Evolutionary conservation across 2,329 filamentous ascomycete genomes (phyloP), one percentile per base, ranked within the genome.

Genomic region (Nemania bipapillata): DNA sequence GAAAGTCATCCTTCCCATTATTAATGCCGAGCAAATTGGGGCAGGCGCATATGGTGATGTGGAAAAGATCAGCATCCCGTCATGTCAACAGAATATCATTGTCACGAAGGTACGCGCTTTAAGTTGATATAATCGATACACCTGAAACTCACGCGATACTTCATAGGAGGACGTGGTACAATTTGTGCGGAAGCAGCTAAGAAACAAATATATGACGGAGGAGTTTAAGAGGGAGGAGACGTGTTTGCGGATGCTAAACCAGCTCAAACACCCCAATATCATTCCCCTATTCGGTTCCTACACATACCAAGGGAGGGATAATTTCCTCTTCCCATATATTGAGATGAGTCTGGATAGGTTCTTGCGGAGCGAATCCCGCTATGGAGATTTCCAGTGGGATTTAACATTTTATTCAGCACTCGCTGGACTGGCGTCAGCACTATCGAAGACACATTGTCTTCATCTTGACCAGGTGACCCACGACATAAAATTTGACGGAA

Each of bases 211-310:
- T 12, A 30, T 9, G 17, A 58, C 2, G 26, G 1, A 60, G n/a
- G 57, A 50, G 2, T 49, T 50, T 12, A 26, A 60, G n/a, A 60
- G n/a, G 24, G 57, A 50, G 28, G n/a, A 20, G 2, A 50, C n/a
- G 3, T 52, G 45, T 35, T 49, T 65, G 9, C 53, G 62, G 12
- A 53, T 65, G 17, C 37, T 65, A 4, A 65, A 65, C 45, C 62
- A 65, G 22, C 30, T 58, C 2, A 42, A 15, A 22, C 53, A 65
- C 35, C 62, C 62, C n/a, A 65, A 65, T 12, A 65, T 65, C 42
- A 58, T 65, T 49, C 15, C 35, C 3, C 35, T 65, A 15, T 35
- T 17, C 4, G 61, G 61, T 7, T 56, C 28, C 9, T 63, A 63
- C 42, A 63, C 52, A 3, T 20, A 63, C 17, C 28, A 11, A 1